phyloP scores from a whole-genome alignment of 192 early-diverging fungal genomes.

The Coemansia sp. region DNA sequence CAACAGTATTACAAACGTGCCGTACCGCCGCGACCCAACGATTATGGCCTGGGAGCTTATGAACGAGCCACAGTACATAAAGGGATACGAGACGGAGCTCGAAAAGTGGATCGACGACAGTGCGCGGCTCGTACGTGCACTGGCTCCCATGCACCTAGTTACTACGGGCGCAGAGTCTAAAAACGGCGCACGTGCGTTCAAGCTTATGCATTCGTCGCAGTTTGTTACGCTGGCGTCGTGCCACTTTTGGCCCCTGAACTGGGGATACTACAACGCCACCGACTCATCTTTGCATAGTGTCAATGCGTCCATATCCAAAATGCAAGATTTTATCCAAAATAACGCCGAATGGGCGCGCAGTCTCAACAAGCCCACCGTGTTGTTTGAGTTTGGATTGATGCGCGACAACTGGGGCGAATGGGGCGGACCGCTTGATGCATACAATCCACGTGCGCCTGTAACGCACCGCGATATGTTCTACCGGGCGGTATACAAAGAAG shows the following conservation, averaged over 20 bases:
- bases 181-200: conserved; percentile 54
- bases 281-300: conserved; percentile 40
- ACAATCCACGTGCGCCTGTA: conserved; percentile 51
- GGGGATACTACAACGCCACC: conserved; percentile 59
- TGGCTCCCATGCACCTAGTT: conserved; percentile 61
- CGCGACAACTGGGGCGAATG: conserved; percentile 45
- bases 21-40: conserved; percentile 59
- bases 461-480: conserved; percentile 60
- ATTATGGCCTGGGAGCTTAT: conserved; percentile 71
- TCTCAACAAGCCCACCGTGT: conserved; percentile 53
- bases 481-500: conserved; percentile 32
- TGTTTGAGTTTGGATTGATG: conserved; percentile 64
- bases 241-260: conserved; percentile 59
- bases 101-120: conserved; percentile 57
- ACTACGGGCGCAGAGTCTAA: conserved; percentile 68
- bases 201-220: conserved; percentile 46
- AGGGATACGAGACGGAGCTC: conserved; percentile 11
- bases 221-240: conserved; percentile 57
- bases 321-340: conserved; percentile 39
- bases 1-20: conserved; percentile 55
- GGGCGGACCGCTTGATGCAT: conserved; percentile 24
- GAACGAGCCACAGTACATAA: conserved; percentile 65
- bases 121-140: conserved; percentile 50
- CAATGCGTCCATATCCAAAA: conserved; percentile 43
- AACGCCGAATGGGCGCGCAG: conserved; percentile 54